Conservation (phyloP, 2,329 filamentous ascomycete genomes). For the Trichoderma semiorbis region DNA sequence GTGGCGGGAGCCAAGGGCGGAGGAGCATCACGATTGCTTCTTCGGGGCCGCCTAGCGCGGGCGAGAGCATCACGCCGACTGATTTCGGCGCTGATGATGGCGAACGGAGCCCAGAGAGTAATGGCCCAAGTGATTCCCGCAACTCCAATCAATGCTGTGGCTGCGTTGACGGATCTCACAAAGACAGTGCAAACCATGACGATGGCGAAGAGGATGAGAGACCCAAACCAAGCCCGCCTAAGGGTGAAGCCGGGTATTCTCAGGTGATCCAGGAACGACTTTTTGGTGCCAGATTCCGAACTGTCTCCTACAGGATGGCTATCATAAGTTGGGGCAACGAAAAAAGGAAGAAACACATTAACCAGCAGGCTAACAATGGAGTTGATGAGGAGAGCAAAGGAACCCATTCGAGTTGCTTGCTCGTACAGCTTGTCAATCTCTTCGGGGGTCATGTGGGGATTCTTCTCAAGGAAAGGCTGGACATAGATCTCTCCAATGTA, state of each 20-base stretch:
- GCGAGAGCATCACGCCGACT: constrained; percentile 68
- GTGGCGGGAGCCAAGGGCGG: constrained; percentile 9
- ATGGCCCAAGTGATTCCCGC: constrained; percentile 91
- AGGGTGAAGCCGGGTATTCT: constrained; percentile 82
- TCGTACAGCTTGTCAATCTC: constrained; percentile 82
- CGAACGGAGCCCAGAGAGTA: constrained; percentile 91
- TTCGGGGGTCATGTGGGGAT: constrained; percentile 71
- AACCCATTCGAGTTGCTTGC: constrained; percentile 78
- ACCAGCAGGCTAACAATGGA: constrained; percentile 78
- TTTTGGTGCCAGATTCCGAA: constrained; percentile 31
- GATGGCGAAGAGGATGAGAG: constrained; percentile 76
- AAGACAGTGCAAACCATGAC: constrained; percentile 83
- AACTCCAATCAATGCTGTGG: constrained; percentile 73
- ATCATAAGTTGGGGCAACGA: constrained; percentile 79
- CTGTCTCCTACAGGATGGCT: constrained; percentile 34
- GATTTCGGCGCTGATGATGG: constrained; percentile 90
- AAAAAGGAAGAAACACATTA: constrained; percentile 79
- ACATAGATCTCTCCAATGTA: constrained; percentile 93
- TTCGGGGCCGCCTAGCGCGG: constrained; percentile 35
- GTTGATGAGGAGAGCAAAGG: constrained; percentile 84
- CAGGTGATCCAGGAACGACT: constrained; percentile 55
- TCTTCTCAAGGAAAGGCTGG: constrained; percentile 71
- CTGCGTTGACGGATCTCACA: constrained; percentile 66
- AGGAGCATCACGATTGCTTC: constrained; percentile 13
- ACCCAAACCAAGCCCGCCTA: constrained; percentile 80